Evolutionary conservation across 768 basidiomycete genomes (phyloP).

Genomic region (Amanita polypyramis): DNA sequence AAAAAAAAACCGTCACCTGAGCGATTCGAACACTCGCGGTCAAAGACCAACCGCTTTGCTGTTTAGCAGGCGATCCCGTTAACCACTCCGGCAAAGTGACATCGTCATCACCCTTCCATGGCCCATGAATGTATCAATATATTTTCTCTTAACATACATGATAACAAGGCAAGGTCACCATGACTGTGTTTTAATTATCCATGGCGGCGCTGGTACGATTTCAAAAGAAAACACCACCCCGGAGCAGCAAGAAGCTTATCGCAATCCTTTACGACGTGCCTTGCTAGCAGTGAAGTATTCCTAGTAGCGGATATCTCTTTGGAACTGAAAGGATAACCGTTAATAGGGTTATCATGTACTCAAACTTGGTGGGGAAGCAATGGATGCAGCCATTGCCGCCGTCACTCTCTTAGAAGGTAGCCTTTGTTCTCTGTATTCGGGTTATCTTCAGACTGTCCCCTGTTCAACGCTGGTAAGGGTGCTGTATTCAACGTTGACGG

Average conservation of each 20-base stretch:
- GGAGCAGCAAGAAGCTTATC: constrained; percentile 49
- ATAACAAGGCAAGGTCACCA: constrained; percentile 11
- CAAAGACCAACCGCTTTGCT: constrained; percentile 38
- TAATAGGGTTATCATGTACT: constrained; percentile 51
- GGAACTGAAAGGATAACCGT: background rate
- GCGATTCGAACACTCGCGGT: constrained; percentile 44
- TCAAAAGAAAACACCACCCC: constrained; percentile 44
- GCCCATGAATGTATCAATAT: constrained; percentile 11
- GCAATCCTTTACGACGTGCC: constrained; percentile 39
- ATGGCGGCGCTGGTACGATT: constrained; percentile 77
- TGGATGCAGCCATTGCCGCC: constrained; percentile 74
- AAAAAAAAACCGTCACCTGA: constrained; percentile 35
- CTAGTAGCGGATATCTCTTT: background rate
- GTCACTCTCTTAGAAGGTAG: constrained; percentile 65
- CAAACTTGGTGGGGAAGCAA: constrained; percentile 60
- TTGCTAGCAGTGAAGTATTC: constrained; percentile 30
- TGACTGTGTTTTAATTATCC: constrained; percentile 61
- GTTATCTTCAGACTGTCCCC: constrained; percentile 43
- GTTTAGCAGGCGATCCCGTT: constrained; percentile 73
- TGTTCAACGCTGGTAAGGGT: constrained; percentile 76
- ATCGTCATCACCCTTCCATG: constrained; percentile 9
- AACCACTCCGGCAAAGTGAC: constrained; percentile 96
- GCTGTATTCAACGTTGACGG: constrained; percentile 77
- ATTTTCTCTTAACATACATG: background rate
- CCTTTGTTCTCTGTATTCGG: background rate